These are phyloP conservation scores for Entonaema liquescens DNA, from an alignment of 495 filamentous ascomycete species.

Conservation along the genomic window DNA sequence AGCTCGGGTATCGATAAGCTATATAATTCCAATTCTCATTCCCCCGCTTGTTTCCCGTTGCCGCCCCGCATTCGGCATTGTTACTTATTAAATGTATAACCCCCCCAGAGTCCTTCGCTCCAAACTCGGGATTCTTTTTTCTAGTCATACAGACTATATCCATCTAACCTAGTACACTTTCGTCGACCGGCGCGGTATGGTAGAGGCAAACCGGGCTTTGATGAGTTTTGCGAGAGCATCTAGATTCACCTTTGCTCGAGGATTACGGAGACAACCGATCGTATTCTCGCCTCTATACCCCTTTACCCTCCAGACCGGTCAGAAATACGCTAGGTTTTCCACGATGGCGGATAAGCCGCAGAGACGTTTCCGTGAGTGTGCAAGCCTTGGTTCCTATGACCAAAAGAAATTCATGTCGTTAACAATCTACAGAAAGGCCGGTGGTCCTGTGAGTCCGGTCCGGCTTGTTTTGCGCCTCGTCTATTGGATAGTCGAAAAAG, in stretches of 20 bases:
- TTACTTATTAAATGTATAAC: conserved; percentile 3
- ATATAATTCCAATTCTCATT: not conserved
- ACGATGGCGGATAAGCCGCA: conserved; percentile 41
- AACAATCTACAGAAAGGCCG: conserved; percentile 64
- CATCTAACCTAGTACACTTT: not conserved
- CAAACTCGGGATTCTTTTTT: conserved; percentile 10
- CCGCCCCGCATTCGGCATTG: conserved; percentile 26
- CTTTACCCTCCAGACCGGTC: conserved; percentile 5
- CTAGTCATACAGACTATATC: not conserved
- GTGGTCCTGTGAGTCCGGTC: conserved; percentile 69
- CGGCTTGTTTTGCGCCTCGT: not conserved
- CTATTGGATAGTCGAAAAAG: not conserved
- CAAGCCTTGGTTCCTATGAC: not conserved
- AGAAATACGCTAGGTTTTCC: conserved; percentile 37
- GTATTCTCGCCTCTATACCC: conserved; percentile 7
- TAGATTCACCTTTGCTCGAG: conserved; percentile 13
- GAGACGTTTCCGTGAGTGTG: conserved; percentile 52
- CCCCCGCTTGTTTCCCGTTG: conserved; percentile 3
- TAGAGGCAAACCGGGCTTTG: not conserved
- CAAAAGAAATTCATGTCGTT: conserved; percentile 6
- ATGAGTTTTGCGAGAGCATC: conserved; percentile 24
- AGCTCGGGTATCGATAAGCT: no score
- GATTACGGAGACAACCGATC: conserved; percentile 10
- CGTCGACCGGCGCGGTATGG: not conserved
- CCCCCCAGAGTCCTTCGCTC: conserved; percentile 3